Evolutionary conservation across 2,329 filamentous ascomycete species (phyloP), one percentile per base, ranked within the genome.

Genomic region (Trichophaea hybrida): DNA sequence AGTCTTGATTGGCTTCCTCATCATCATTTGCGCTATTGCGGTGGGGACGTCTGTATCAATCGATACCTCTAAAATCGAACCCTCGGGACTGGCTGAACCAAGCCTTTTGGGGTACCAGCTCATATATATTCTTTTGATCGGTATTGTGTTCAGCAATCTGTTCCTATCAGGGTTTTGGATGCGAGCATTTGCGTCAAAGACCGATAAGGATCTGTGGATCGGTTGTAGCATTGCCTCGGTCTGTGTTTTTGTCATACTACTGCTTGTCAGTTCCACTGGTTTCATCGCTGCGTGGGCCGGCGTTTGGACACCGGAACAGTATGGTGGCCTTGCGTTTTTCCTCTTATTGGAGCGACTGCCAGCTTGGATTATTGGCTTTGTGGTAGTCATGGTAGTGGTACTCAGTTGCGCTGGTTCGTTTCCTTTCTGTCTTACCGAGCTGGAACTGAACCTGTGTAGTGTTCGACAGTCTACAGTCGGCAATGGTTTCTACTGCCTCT

Each of bases 151-250:
- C 61, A 93, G 91, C 73, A 83, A 90, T 75, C 90, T 93, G 76
- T 93, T 93, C 75, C 76, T 93, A 48, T 88, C 85, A 35, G 84
- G 59, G 5, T 89, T 88, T 72, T 93, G 87, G 87, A 80, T 91
- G 71, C 83, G 87, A 55, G 86, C 86, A 4, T 93, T 93, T 69
- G 84, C 86, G 15, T 85, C 85, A 55, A 84, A 80, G 71, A 87
- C 84, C 0, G 86, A 93, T 75, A 83, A 78, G 68, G 86, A 91
- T 69, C 79, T 93, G 5, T 83, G 81, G 76, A 76, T 90, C 58
- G 88, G 86, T 53, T 78, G 86, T 34, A 78, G 78, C n/a, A 76
- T 87, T 54, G 86, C 87, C 15, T 79, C 79, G 6, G 73, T 80
- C 2, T 76, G 75, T 31, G 81, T 88, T 24, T 76, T 87, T 55